Percentiles rank a stretch among this genome's conserved stretches.
phyloP scores from a whole-genome alignment of 345 rosid species.

The Alliaria petiolata region DNA sequence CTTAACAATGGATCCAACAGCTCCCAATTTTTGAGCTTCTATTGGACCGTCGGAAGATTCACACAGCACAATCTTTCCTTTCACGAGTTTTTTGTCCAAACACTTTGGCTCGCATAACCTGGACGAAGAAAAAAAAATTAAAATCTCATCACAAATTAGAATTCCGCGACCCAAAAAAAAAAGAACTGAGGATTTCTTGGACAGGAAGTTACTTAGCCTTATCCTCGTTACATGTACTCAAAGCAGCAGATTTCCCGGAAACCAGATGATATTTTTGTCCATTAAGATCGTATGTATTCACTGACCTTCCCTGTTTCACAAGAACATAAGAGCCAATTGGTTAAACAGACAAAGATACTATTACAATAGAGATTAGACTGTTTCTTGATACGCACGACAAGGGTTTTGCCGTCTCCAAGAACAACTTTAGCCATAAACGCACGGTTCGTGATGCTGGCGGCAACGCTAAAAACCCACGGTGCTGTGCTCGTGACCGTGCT shows the following conservation, averaged over 20 bases:
- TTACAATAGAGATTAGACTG: not conserved
- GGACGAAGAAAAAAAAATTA: not conserved
- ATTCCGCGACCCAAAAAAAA: not conserved
- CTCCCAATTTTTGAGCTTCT: conserved; percentile 27
- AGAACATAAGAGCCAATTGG: not conserved
- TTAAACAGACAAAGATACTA: not conserved
- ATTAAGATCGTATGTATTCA: conserved; percentile 30
- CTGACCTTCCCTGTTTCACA: conserved; percentile 35
- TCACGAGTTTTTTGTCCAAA: conserved; percentile 24
- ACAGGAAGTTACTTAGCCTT: conserved; percentile 12
- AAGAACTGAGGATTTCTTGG: not conserved
- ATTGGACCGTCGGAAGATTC: not conserved
- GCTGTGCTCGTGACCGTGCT: conserved; percentile 17
- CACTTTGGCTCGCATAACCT: conserved; percentile 28
- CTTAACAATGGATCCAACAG: conserved; percentile 30
- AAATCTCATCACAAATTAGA: not conserved
- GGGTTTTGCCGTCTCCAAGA: conserved; percentile 37
- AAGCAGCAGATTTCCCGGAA: conserved; percentile 18
- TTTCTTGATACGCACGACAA: conserved; percentile 35
- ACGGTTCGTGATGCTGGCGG: conserved; percentile 45
- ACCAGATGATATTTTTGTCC: conserved; percentile 33
- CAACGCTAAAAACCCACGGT: conserved; percentile 47
- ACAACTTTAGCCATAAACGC: conserved; percentile 29
- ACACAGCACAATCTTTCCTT: conserved; percentile 42
- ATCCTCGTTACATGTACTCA: not conserved